Evolutionary conservation across 495 filamentous ascomycete species (phyloP).

Genomic region (Chlorociboria aeruginascens): DNA sequence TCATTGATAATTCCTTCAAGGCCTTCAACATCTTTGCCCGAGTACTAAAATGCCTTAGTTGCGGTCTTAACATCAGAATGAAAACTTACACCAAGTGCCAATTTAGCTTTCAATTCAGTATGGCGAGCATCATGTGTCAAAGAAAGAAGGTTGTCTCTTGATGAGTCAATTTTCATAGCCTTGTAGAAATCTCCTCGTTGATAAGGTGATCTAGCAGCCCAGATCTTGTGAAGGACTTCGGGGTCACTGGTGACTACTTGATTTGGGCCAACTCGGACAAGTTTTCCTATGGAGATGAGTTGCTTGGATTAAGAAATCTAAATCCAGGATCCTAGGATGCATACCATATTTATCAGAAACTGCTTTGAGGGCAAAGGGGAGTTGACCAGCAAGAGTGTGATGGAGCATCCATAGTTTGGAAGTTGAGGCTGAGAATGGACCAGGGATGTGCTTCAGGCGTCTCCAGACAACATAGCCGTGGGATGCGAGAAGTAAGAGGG

Average conservation of each 20-base stretch:
- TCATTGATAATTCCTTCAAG: slow-evolving; percentile 34
- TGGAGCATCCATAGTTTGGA: slow-evolving; percentile 10
- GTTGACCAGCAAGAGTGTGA: neutral
- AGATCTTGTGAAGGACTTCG: slow-evolving; percentile 22
- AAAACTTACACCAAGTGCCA: slow-evolving; percentile 26
- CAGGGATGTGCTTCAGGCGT: slow-evolving; percentile 12
- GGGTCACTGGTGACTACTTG: slow-evolving; percentile 29
- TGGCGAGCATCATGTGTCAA: slow-evolving; percentile 23
- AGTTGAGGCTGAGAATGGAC: neutral
- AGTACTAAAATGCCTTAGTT: slow-evolving; percentile 22
- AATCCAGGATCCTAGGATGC: neutral
- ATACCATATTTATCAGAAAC: slow-evolving; percentile 13
- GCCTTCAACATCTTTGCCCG: slow-evolving; percentile 33
- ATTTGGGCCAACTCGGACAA: slow-evolving; percentile 32
- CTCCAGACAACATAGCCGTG: neutral
- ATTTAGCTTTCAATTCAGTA: slow-evolving; percentile 20
- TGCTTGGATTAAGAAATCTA: neutral
- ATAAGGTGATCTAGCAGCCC: slow-evolving; percentile 25
- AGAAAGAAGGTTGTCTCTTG: slow-evolving; percentile 25
- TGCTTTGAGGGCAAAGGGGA: slow-evolving; percentile 1
- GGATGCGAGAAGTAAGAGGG: too few relatives aligned
- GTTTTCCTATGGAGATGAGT: slow-evolving; percentile 18
- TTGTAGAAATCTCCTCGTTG: slow-evolving; percentile 22
- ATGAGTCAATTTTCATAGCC: slow-evolving; percentile 18
- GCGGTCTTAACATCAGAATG: neutral